Percentiles rank a stretch among this genome's conserved stretches.
Evolutionary conservation across 2,329 filamentous ascomycete species (phyloP).

Genomic region (Microascus cirrosus): DNA sequence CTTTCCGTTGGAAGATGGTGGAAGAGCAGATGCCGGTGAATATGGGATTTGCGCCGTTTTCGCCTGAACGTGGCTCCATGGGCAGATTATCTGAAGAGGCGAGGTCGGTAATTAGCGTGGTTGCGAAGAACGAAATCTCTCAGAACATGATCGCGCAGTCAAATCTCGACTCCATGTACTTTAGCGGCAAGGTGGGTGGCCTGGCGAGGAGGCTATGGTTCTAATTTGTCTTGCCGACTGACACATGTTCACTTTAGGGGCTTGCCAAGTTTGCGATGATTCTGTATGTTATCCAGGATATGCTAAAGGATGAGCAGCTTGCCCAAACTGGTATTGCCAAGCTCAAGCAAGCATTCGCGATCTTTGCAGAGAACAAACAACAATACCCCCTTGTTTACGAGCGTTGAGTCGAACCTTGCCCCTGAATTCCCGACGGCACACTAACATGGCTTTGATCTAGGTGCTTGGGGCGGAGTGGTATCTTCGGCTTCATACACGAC

Average conservation of each 20-base stretch:
- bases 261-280: slow-evolving; percentile 67
- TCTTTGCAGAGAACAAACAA: slow-evolving; percentile 58
- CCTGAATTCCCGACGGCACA: background rate
- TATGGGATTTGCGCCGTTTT: slow-evolving; percentile 75
- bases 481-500: slow-evolving; percentile 63
- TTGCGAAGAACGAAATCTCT: slow-evolving; percentile 61
- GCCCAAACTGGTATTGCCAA: slow-evolving; percentile 46
- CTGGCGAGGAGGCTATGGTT: background rate
- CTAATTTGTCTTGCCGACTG: background rate
- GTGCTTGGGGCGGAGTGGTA: slow-evolving; percentile 69
- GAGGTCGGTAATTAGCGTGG: slow-evolving; percentile 45
- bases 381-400: slow-evolving; percentile 56
- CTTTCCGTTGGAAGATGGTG: slow-evolving; percentile 65
- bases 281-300: slow-evolving; percentile 51
- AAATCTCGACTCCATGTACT: slow-evolving; percentile 83
- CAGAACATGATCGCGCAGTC: slow-evolving; percentile 66
- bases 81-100: slow-evolving; percentile 37
- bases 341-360: slow-evolving; percentile 55
- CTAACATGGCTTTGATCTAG: slow-evolving; percentile 17
- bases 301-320: slow-evolving; percentile 46
- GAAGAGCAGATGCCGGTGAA: slow-evolving; percentile 61
- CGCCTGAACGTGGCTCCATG: slow-evolving; percentile 36
- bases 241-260: slow-evolving; percentile 27
- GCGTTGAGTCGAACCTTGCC: slow-evolving; percentile 25
- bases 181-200: slow-evolving; percentile 61